Conservation (phyloP, 2,329 filamentous ascomycete species). For the Penicillium sp. region DNA sequence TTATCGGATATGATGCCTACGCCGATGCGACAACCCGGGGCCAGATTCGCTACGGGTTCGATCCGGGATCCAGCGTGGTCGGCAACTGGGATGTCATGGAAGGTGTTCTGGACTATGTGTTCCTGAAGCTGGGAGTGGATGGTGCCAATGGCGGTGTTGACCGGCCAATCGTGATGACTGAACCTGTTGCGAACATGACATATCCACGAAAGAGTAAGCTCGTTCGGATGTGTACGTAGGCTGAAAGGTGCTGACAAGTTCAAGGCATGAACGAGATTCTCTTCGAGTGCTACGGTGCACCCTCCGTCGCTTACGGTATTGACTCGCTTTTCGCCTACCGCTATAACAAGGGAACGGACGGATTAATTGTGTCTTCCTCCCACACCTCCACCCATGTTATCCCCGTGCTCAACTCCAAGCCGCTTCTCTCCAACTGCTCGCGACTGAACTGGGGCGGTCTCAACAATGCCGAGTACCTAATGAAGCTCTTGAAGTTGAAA, state of each 20-base stretch:
- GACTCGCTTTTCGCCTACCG: constrained; percentile 95
- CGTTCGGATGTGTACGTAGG: not conserved
- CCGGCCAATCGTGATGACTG: constrained; percentile 89
- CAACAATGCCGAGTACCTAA: constrained; percentile 84
- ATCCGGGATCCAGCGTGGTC: constrained; percentile 83
- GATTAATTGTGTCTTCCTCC: constrained; percentile 85
- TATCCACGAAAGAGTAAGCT: constrained; percentile 82
- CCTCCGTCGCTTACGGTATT: constrained; percentile 88
- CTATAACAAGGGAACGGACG: constrained; percentile 84
- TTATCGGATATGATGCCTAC: constrained; percentile 89
- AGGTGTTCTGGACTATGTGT: constrained; percentile 88
- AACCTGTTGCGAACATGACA: constrained; percentile 84
- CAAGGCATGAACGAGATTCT: constrained; percentile 94
- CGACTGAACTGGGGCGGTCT: constrained; percentile 92
- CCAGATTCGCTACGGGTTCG: constrained; percentile 87
- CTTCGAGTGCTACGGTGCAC: constrained; percentile 92
- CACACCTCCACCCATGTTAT: constrained; percentile 94
- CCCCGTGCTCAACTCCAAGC: constrained; percentile 82
- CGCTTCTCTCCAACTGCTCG: constrained; percentile 79
- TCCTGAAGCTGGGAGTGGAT: constrained; percentile 88
- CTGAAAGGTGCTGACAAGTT: constrained; percentile 21
- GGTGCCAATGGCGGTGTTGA: constrained; percentile 70
- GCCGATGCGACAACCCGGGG: constrained; percentile 89
- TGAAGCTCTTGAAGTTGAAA: constrained; percentile 85
- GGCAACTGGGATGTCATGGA: constrained; percentile 99